phyloP scores from a whole-genome alignment of 768 basidiomycete species.

The Dioszegia crocea region DNA sequence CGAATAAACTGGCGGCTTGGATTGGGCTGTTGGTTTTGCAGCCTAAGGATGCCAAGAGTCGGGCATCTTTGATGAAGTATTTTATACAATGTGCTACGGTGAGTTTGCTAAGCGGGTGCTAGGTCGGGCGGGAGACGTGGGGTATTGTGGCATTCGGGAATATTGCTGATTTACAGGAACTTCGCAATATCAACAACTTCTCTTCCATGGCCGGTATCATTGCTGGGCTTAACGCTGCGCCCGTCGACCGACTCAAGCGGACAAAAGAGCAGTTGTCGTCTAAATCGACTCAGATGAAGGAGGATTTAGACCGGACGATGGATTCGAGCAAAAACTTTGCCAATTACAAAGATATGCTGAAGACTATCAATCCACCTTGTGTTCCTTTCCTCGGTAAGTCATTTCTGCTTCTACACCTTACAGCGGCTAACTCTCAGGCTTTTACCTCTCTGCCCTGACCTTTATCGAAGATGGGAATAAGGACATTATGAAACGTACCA shows the following conservation, averaged over 20 bases:
- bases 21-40: slow-evolving; percentile 86
- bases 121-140: too few relatives aligned
- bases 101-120: too few relatives aligned
- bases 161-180: slow-evolving; percentile 72
- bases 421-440: slow-evolving; percentile 57
- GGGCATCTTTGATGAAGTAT: slow-evolving; percentile 77
- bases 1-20: slow-evolving; percentile 61
- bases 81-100: slow-evolving; percentile 71
- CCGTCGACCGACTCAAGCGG: slow-evolving; percentile 84
- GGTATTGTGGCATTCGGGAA: too few relatives aligned
- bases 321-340: slow-evolving; percentile 91
- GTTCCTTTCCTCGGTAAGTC: slow-evolving; percentile 88
- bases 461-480: slow-evolving; percentile 97
- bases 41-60: slow-evolving; percentile 75
- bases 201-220: slow-evolving; percentile 95
- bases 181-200: slow-evolving; percentile 84
- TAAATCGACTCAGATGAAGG: slow-evolving; percentile 68
- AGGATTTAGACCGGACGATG: slow-evolving; percentile 79
- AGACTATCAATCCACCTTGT: slow-evolving; percentile 80
- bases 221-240: slow-evolving; percentile 88
- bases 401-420: background rate
- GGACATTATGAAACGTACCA: slow-evolving; percentile 58
- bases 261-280: slow-evolving; percentile 86
- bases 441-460: slow-evolving; percentile 92
- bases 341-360: slow-evolving; percentile 79